Base-by-base conservation (phyloP, 2,329 filamentous ascomycete species). In the Intubia oerlemansii region DNA sequence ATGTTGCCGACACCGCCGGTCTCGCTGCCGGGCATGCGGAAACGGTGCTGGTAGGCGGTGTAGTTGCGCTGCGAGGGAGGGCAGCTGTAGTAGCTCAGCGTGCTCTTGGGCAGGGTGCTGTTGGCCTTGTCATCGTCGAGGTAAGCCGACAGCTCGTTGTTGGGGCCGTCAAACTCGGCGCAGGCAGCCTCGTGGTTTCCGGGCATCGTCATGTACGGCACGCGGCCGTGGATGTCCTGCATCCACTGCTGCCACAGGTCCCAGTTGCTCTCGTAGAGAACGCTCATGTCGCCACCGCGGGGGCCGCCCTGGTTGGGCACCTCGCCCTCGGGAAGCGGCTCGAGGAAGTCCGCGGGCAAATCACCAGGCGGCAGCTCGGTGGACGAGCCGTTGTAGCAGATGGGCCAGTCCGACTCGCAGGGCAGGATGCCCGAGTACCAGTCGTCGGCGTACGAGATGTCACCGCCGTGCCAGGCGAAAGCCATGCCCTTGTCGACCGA, bases 381-480 rank as follows among this genome's bases (percentile, higher is more conserved):
- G 24, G 42, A 47, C 7, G 53, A 53, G 27, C 57, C 58, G 32
- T 62, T 61, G 41, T 61, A 63, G 46, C 59, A 63, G 10, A 62
- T 47, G 1, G 53, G 52, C 56, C 56, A 60, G 37, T 48, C 44
- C 29, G 47, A 43, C 25, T 45, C 51, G 32, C 58, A 63, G 10
- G 57, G 50, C 12, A 62, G 41, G 29, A 62, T 57, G n/a, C 59
- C 57, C 22, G 33, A 35, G 26, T 33, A 35, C 35, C 35, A 39
- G 36, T 39, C 34, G 28, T 36, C 36, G 12, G 31, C 52, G 33
- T 62, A 62, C 29, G 45, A 51, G 31, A 62, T 44, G 34, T 62
- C 58, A 27, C 59, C 58, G 21, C 57, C 57, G 40, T 63, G 59
- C 59, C 59, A 63, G 16, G 52, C 53, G 37, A 63, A 62, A 4